A percentile compares a stretch with the other conserved stretches of the same genome.
These are phyloP conservation scores for Tephrocybe rancida DNA, from an alignment of 768 basidiomycete species.

Conservation along the genomic window DNA sequence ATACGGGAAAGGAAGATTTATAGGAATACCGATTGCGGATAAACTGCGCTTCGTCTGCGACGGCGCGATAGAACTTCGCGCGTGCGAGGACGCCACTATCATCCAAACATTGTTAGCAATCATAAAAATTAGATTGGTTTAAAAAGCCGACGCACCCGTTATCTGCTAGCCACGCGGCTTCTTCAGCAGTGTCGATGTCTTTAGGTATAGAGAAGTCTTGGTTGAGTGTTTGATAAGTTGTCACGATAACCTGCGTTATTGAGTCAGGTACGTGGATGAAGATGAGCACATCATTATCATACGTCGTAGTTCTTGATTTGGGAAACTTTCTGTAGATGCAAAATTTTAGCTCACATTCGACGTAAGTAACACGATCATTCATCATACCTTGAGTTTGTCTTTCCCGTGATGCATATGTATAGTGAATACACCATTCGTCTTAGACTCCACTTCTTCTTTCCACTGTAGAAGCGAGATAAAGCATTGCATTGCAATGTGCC, in stretches of 20 bases:
- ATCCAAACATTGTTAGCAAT: neutral
- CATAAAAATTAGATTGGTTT: neutral
- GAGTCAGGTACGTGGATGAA: neutral
- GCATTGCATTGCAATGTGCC: neutral
- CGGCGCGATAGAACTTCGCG: slow-evolving; percentile 65
- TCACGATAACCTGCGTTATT: slow-evolving; percentile 73
- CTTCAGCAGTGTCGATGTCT: slow-evolving; percentile 47
- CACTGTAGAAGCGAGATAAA: slow-evolving; percentile 41
- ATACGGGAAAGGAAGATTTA: neutral
- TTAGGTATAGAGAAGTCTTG: slow-evolving; percentile 57
- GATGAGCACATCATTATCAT: neutral
- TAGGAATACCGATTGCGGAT: slow-evolving; percentile 59
- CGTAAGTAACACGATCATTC: neutral
- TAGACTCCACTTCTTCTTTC: slow-evolving; percentile 73
- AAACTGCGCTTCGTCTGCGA: slow-evolving; percentile 82
- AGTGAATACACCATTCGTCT: slow-evolving; percentile 62
- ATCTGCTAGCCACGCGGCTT: slow-evolving; percentile 46
- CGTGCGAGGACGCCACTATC: slow-evolving; percentile 61
- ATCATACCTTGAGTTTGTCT: slow-evolving; percentile 57
- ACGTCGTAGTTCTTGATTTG: slow-evolving; percentile 59
- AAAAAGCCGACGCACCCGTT: slow-evolving; percentile 52
- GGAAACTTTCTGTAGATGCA: slow-evolving; percentile 39
- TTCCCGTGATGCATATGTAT: slow-evolving; percentile 76
- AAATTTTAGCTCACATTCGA: neutral
- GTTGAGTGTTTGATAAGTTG: slow-evolving; percentile 76